phyloP scores from a whole-genome alignment of 306 rosid species.

The Medicago arabica region DNA sequence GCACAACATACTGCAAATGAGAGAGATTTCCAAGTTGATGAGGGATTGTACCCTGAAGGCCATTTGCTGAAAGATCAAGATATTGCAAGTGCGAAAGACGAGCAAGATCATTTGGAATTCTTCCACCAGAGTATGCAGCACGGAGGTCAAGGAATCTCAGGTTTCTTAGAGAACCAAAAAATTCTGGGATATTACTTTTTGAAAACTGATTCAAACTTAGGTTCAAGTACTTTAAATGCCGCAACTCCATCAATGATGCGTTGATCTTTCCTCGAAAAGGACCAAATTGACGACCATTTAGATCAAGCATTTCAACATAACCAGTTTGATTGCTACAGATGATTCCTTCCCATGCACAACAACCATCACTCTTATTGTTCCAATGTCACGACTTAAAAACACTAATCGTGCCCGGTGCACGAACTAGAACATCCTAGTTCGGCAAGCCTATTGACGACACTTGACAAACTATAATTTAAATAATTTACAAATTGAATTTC shows the following conservation, averaged over 20 bases:
- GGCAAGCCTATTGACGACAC: no score
- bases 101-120: conserved; percentile 2
- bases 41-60: neutral
- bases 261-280: neutral
- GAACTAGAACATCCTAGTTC: no score
- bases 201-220: neutral
- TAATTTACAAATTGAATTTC: no score
- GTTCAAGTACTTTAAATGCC: conserved; percentile 7
- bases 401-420: no score
- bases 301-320: conserved; percentile 16
- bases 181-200: neutral
- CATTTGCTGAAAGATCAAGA: no score
- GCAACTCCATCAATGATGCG: neutral
- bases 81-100: neutral
- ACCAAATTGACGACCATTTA: neutral
- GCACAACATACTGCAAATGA: conserved; percentile 6
- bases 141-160: conserved; percentile 16
- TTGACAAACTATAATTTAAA: no score
- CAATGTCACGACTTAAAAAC: neutral
- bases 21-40: no score
- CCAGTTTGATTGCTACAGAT: neutral
- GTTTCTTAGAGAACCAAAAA: neutral
- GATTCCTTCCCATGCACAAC: conserved; percentile 20
- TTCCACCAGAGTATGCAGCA: neutral
- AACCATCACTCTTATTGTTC: neutral